Evolutionary conservation across 139 green algal genomes (phyloP), one percentile per base, ranked within the genome.

Genomic region (Penium margaritaceum): DNA sequence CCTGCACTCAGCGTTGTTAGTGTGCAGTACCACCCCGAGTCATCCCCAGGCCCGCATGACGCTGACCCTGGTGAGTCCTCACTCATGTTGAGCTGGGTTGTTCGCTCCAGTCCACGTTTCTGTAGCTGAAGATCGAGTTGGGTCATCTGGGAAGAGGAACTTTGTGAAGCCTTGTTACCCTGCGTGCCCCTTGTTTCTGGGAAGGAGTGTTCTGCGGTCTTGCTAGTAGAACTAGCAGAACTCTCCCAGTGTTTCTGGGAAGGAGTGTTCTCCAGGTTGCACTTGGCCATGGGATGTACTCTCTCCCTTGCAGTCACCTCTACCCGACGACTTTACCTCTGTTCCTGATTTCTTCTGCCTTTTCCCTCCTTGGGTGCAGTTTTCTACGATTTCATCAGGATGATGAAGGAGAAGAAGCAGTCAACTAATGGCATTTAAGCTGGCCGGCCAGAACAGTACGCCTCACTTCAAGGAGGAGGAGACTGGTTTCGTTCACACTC

Each of bases 21-120:
- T 69, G 97, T 98, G 78, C 95, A 99, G 87, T 98, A 97, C 84
- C 93, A 99, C 83, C 94, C 94, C 1, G 94, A 99, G 87, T 90
- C 94, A 9, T 94, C 89, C 2, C 93, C 95, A 0, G 95, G 95
- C 0, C 95, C 95, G 3, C 95, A 99, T 78, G 95, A 99, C 75
- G 84, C 90, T 15, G 95, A 99, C 79, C 81, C 36, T n/a, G 47
- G 76, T 81, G 29, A 61, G 74, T 37, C 35, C 33, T 58, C 39
- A 9, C 12, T 29, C 62, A 57, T 19, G 5, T 21, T 55, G 44
- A 17, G 12, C 41, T 33, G 24, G 24, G 30, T 24, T 34, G 14
- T 27, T n/a, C 51, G 30, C 51, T 24, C 0, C 51, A 9, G 0
- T 60, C 24, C 51, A 60, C 51, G 24, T 27, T 24, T 21, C 15